Base-by-base conservation (phyloP, 768 basidiomycete species). In the Baorangia bicolor region DNA sequence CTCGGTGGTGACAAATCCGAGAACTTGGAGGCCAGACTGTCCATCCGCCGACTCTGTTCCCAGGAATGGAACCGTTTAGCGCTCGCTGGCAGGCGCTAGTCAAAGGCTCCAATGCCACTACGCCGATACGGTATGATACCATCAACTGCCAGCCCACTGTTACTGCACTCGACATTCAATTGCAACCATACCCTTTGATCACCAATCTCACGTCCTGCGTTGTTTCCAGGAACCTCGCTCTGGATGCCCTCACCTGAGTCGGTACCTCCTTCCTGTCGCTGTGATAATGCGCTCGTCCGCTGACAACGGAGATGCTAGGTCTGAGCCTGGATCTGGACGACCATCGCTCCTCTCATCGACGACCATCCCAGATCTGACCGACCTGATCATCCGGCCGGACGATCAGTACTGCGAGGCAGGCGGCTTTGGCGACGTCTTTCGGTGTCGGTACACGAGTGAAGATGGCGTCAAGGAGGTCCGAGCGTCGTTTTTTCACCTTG, bases 391-490 rank as follows among this genome's bases (percentile, higher is more conserved):
- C 34, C 54, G 33, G 33, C 14, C n/a, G 2, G 20, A 49, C 14
- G 28, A 27, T 20, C 53, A 49, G 14, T 57, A 54, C 21, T 40
- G 14, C 9, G 53, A 13, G 2, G 57, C 47, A 30, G 53, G 57
- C 2, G 47, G 35, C 3, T 58, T 49, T 43, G 48, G 53, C 11
- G 53, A 58, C 28, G 47, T 55, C 25, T 58, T 49, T 39, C 47
- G 33, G 3, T 49, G 53, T 37, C 37, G 1, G 21, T 51, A 45
- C 33, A 20, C 12, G 39, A 45, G 27, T 9, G 38, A 42, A 5
- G 21, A 58, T 21, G 49, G 43, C 18, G 33, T 33, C 18, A 34
- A 41, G 37, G 49, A 56, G 49, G 57, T 54, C 13, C 14, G 35
- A 41, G 18, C 33, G 11, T 16, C 18, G 3, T 47, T n/a, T 40